Conservation (phyloP, 2,329 filamentous ascomycete genomes). For the Didymella pinodella region DNA sequence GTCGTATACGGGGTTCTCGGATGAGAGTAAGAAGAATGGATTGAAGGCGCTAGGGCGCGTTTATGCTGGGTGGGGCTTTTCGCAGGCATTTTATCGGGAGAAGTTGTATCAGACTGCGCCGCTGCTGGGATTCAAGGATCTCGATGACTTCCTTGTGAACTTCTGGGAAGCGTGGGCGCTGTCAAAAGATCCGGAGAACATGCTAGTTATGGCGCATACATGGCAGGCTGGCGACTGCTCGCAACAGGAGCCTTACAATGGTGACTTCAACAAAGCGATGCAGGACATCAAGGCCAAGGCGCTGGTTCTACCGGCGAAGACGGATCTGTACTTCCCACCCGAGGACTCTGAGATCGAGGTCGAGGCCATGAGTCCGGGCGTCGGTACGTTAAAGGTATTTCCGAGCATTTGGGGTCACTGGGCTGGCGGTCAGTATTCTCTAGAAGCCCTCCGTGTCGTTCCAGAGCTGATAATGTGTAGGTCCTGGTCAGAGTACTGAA, state of each 20-base stretch:
- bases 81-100: conserved; percentile 78
- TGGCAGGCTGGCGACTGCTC: conserved; percentile 80
- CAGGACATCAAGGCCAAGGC: conserved; percentile 74
- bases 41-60: conserved; percentile 76
- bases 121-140: conserved; percentile 67
- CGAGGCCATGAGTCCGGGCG: conserved; percentile 64
- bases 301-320: conserved; percentile 74
- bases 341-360: conserved; percentile 82
- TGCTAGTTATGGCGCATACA: conserved; percentile 77
- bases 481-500: conserved; percentile 73
- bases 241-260: conserved; percentile 71
- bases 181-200: conserved; percentile 77
- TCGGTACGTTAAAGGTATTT: conserved; percentile 63
- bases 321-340: conserved; percentile 82
- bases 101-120: conserved; percentile 67
- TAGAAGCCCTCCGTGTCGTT: background rate
- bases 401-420: conserved; percentile 71
- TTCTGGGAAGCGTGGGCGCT: conserved; percentile 81
- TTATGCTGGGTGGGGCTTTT: conserved; percentile 84
- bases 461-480: conserved; percentile 47
- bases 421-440: conserved; percentile 57
- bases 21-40: conserved; percentile 62
- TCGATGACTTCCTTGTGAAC: conserved; percentile 76
- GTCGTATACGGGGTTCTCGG: conserved; percentile 59
- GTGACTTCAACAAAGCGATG: conserved; percentile 69